phyloP scores from a whole-genome alignment of 2,329 filamentous ascomycete species.

The Clonostachys solani region DNA sequence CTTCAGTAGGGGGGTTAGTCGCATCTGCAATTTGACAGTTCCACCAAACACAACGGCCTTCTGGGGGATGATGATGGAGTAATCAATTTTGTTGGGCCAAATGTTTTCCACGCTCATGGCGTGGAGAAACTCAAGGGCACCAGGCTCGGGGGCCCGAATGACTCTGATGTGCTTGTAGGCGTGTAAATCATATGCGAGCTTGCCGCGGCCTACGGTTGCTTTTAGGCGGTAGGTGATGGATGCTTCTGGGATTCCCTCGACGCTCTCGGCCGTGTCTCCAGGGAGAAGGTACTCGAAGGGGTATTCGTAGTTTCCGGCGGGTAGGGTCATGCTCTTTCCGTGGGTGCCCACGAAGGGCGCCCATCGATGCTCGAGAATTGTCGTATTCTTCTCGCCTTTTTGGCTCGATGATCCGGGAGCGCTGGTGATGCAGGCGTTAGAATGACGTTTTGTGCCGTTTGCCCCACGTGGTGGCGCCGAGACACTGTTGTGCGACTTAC shows the following conservation, averaged over 20 bases:
- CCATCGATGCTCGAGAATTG: conserved; percentile 68
- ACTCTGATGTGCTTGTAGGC: conserved; percentile 75
- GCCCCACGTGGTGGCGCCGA: too few species aligned
- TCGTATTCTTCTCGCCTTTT: conserved; percentile 52
- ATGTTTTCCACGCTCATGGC: conserved; percentile 96
- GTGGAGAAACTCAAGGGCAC: conserved; percentile 74
- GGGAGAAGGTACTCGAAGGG: conserved; percentile 73
- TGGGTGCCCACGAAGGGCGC: conserved; percentile 54
- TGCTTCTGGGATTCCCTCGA: conserved; percentile 83
- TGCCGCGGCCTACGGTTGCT: conserved; percentile 81
- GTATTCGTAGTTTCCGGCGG: conserved; percentile 78
- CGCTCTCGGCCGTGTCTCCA: conserved; percentile 74
- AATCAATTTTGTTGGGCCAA: conserved; percentile 97
- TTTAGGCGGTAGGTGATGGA: conserved; percentile 90
- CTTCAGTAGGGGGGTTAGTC: conserved; percentile 84
- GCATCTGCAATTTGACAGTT: conserved; percentile 77
- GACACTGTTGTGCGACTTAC: conserved; percentile 39
- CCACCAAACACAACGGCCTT: conserved; percentile 95
- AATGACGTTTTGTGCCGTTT: conserved; percentile 3
- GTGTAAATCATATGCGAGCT: conserved; percentile 82
- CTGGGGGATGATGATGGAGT: conserved; percentile 87
- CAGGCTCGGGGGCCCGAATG: conserved; percentile 72
- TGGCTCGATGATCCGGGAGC: conserved; percentile 55
- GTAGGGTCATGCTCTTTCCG: conserved; percentile 55
- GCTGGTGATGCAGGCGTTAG: conserved; percentile 27